Percentiles rank a stretch among this genome's conserved stretches.
These are phyloP conservation scores for Pelargonium myrrhifolium DNA, from an alignment of 441 rosid genomes.

Conservation along the genomic window DNA sequence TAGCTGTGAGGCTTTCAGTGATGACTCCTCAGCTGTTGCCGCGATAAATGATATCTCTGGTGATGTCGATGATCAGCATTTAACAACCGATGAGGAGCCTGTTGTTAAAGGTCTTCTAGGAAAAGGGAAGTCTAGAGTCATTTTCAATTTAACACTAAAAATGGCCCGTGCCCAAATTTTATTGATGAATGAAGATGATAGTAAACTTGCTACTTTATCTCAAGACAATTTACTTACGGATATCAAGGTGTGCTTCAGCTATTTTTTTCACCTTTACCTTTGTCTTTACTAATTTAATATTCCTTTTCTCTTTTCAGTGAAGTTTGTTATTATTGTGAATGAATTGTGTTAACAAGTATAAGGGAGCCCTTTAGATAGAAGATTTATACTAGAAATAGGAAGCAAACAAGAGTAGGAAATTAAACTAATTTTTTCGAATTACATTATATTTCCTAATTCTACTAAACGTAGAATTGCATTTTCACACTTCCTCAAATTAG, in stretches of 20 bases:
- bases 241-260: conserved; percentile 59
- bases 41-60: conserved; percentile 33
- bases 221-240: conserved; percentile 86
- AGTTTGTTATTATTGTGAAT: no score
- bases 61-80: conserved; percentile 36
- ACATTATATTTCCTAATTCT: no score
- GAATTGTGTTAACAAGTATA: no score
- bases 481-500: no score
- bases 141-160: conserved; percentile 72
- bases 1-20: conserved; percentile 49
- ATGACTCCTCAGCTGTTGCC: conserved; percentile 43
- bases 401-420: no score
- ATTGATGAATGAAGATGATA: conserved; percentile 88
- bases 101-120: conserved; percentile 83
- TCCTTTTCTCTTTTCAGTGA: conserved; percentile 5
- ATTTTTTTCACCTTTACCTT: conserved; percentile 9
- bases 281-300: not conserved
- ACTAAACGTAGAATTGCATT: no score
- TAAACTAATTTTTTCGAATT: no score
- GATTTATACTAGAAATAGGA: no score
- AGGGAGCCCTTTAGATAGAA: no score
- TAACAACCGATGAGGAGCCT: conserved; percentile 37
- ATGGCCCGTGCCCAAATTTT: conserved; percentile 92
- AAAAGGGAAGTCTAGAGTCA: conserved; percentile 84
- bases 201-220: conserved; percentile 77